phyloP scores from a whole-genome alignment of 202 grass and related monocot species.

The Brachypodium distachyon region DNA sequence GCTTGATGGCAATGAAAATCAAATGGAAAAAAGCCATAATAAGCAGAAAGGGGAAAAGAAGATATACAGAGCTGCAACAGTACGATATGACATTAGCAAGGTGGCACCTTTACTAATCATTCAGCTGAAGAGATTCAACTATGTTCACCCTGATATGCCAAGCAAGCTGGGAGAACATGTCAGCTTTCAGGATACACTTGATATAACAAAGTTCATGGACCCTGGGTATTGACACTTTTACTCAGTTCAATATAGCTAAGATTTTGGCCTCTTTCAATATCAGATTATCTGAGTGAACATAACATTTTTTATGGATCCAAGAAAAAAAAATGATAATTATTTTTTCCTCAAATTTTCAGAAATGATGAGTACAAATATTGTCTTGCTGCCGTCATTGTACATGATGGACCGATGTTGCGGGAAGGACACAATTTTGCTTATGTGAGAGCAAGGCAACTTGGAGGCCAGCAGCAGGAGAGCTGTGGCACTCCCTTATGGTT shows the following conservation, averaged over 20 bases:
- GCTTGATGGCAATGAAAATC: not conserved
- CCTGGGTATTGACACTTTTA: constrained; percentile 24
- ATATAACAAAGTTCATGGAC: constrained; percentile 36
- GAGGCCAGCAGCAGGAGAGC: not conserved
- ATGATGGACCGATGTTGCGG: constrained; percentile 28
- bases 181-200: constrained; percentile 41
- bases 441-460: constrained; percentile 9
- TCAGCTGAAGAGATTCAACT: constrained; percentile 56
- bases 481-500: constrained; percentile 12
- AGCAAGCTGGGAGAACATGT: constrained; percentile 33
- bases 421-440: constrained; percentile 50
- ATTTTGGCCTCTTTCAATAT: not conserved
- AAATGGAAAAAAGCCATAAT: not conserved
- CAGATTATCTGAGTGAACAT: not conserved
- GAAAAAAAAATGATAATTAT: not conserved
- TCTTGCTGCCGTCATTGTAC: constrained; percentile 38
- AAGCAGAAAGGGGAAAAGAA: constrained; percentile 6
- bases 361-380: constrained; percentile 19
- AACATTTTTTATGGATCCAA: not conserved
- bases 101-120: constrained; percentile 35
- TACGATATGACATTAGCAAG: constrained; percentile 15
- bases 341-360: constrained; percentile 2
- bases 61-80: constrained; percentile 31
- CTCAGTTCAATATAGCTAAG: not conserved
- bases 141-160: constrained; percentile 10